Evolutionary conservation across 1,284 basidiomycete genomes (phyloP).

Genomic region (Trichosporon sp.): DNA sequence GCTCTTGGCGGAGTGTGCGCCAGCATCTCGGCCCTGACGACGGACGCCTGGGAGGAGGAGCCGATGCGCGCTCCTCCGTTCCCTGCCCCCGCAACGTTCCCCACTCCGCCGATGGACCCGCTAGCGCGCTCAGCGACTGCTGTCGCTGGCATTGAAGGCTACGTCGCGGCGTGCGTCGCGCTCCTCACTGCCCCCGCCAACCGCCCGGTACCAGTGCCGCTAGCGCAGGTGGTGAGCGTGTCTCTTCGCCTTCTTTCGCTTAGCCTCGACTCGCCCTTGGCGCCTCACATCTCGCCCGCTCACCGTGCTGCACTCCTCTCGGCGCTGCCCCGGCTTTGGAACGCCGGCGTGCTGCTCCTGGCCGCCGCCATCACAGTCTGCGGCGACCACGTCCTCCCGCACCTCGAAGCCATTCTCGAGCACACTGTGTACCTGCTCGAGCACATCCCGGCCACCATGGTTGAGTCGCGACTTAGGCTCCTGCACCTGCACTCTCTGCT

Average conservation of each 20-base stretch:
- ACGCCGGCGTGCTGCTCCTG: constrained; percentile 35
- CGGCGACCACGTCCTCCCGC: constrained; percentile 44
- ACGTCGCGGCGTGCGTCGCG: constrained; percentile 29
- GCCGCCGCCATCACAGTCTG: constrained; percentile 22
- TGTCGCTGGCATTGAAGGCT: constrained; percentile 33
- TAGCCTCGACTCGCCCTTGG: constrained; percentile 57
- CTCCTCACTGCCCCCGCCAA: constrained; percentile 56
- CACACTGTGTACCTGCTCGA: constrained; percentile 43
- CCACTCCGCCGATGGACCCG: constrained; percentile 31
- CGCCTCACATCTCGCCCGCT: constrained; percentile 37
- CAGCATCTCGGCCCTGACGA: constrained; percentile 25
- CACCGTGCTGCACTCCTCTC: constrained; percentile 37
- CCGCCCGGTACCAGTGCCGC: constrained; percentile 67
- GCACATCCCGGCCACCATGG: constrained; percentile 29
- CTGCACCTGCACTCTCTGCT: constrained; percentile 39
- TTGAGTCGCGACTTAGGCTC: constrained; percentile 33
- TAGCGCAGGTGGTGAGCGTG: constrained; percentile 55
- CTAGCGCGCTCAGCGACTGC: constrained; percentile 20
- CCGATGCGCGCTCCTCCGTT: constrained; percentile 10
- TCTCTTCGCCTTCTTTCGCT: constrained; percentile 54
- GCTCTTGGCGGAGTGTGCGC: constrained; percentile 32
- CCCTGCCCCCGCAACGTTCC: constrained; percentile 11
- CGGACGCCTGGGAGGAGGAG: constrained; percentile 42
- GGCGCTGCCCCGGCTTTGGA: constrained; percentile 39
- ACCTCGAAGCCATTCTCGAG: constrained; percentile 40